A percentile compares a stretch with the other conserved stretches of the same genome.
Conservation (phyloP, 495 filamentous ascomycete species). For the Aspergillus homomorphus region DNA sequence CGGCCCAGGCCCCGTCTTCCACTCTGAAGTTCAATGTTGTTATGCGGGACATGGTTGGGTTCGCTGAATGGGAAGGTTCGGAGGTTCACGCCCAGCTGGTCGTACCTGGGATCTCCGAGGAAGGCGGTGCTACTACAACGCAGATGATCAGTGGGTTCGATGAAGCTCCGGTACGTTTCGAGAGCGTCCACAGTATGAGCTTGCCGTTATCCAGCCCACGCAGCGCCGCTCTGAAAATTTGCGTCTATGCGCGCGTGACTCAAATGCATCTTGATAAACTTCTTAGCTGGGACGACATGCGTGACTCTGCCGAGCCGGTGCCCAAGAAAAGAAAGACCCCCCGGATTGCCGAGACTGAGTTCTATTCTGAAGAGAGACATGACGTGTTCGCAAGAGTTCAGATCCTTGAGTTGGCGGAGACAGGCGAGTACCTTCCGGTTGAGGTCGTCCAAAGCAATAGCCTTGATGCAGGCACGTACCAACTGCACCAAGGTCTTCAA, state of each 20-base stretch:
- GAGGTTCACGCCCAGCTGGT: conserved; percentile 96
- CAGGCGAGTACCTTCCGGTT: conserved; percentile 85
- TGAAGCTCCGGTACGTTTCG: conserved; percentile 89
- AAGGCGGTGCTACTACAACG: conserved; percentile 88
- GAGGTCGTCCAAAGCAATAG: conserved; percentile 84
- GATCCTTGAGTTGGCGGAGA: conserved; percentile 85
- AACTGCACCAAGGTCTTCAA: conserved; percentile 93
- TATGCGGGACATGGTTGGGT: conserved; percentile 95
- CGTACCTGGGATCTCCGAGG: conserved; percentile 86
- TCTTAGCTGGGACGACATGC: conserved; percentile 98
- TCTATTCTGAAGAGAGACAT: conserved; percentile 87
- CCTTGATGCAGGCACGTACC: conserved; percentile 81
- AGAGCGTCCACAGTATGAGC: conserved; percentile 98
- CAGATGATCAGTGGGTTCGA: conserved; percentile 94
- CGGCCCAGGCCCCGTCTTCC: conserved; percentile 84
- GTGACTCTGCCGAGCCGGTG: conserved; percentile 54
- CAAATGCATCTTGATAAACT: conserved; percentile 95
- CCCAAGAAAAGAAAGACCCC: conserved; percentile 64
- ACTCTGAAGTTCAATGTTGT: conserved; percentile 98
- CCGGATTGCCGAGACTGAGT: conserved; percentile 84
- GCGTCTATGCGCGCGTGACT: conserved; percentile 88
- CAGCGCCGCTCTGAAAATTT: conserved; percentile 75
- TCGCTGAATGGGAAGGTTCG: conserved; percentile 93
- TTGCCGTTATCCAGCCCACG: conserved; percentile 80
- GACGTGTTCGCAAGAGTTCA: conserved; percentile 86